Conservation (phyloP, 805 yeast species). For the Candida koratica region DNA sequence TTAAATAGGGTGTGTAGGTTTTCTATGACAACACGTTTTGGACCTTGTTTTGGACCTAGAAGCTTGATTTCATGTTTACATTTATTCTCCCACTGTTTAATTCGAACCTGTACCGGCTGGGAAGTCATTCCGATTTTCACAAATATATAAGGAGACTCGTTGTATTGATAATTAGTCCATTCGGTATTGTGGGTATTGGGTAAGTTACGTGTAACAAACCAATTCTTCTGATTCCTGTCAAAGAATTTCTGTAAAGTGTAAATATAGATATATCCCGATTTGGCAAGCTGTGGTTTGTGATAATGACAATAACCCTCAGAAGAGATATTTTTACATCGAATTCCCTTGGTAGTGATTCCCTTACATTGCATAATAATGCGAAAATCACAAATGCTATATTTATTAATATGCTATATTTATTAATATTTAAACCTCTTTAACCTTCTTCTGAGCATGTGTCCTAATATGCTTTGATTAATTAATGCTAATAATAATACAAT, state of each 20-base stretch:
- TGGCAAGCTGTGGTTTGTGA: constrained; percentile 17
- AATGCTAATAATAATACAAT: constrained; percentile 7
- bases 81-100: constrained; percentile 50
- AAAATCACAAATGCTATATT: too few relatives aligned
- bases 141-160: constrained; percentile 34
- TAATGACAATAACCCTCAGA: constrained; percentile 30
- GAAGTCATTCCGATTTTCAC: constrained; percentile 56
- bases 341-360: constrained; percentile 41
- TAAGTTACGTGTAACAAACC: constrained; percentile 34
- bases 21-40: not conserved
- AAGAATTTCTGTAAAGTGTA: constrained; percentile 45
- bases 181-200: constrained; percentile 22
- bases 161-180: constrained; percentile 35
- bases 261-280: constrained; percentile 45
- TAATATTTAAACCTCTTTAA: not conserved
- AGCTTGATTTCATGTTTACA: constrained; percentile 46
- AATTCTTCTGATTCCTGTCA: constrained; percentile 17
- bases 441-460: constrained; percentile 1
- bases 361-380: constrained; percentile 28
- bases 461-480: constrained; percentile 8
- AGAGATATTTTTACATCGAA: constrained; percentile 32
- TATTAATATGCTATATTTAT: too few relatives aligned
- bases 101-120: constrained; percentile 37
- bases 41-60: constrained; percentile 29
- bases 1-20: constrained; percentile 7